phyloP scores from a whole-genome alignment of 495 filamentous ascomycete genomes.

The Neurospora sp. region DNA sequence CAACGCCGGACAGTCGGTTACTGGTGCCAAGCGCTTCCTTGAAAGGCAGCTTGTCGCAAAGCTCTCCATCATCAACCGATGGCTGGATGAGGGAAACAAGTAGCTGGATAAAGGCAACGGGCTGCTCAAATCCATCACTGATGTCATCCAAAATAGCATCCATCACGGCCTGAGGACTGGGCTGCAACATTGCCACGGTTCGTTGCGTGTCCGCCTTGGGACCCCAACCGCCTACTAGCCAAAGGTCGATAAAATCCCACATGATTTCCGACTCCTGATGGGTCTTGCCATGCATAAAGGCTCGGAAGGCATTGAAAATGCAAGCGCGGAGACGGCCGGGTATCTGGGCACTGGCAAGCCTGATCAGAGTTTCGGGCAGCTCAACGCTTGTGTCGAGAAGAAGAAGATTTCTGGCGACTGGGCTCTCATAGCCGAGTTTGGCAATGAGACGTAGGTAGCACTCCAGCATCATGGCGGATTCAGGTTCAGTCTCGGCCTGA shows the following conservation, averaged over 20 bases:
- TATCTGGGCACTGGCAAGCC: slow-evolving; percentile 56
- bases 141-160: slow-evolving; percentile 46
- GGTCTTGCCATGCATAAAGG: slow-evolving; percentile 56
- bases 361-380: slow-evolving; percentile 56
- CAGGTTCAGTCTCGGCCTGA: slow-evolving; percentile 61
- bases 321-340: slow-evolving; percentile 66
- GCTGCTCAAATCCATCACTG: slow-evolving; percentile 66
- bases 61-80: slow-evolving; percentile 39
- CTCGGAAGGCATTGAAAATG: slow-evolving; percentile 57
- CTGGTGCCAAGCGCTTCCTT: slow-evolving; percentile 75
- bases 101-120: slow-evolving; percentile 69
- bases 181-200: slow-evolving; percentile 25
- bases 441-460: slow-evolving; percentile 81
- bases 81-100: slow-evolving; percentile 59
- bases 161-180: slow-evolving; percentile 35
- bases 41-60: slow-evolving; percentile 74
- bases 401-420: slow-evolving; percentile 56
- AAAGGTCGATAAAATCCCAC: slow-evolving; percentile 64
- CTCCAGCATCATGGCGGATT: slow-evolving; percentile 84
- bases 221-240: slow-evolving; percentile 49
- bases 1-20: slow-evolving; percentile 75
- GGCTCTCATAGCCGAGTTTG: slow-evolving; percentile 61
- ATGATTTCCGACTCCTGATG: slow-evolving; percentile 48
- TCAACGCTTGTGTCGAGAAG: slow-evolving; percentile 51
- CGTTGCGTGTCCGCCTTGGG: slow-evolving; percentile 23